A percentile compares a stretch with the other conserved stretches of the same genome.
These are phyloP conservation scores for Omphalea diandra DNA, from an alignment of 441 rosid genomes.

Conservation along the genomic window DNA sequence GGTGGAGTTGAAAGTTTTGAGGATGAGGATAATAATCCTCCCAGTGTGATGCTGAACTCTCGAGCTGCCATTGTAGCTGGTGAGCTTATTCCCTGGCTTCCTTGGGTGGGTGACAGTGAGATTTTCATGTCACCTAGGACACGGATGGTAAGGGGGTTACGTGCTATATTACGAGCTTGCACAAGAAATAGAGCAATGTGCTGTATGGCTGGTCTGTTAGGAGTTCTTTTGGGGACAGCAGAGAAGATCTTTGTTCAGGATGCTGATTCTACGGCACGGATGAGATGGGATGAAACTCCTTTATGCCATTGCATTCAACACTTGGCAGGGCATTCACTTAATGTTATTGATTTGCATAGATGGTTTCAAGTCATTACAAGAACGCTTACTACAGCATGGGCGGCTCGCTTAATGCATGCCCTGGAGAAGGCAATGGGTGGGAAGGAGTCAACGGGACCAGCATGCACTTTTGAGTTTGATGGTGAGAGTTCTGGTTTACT, in stretches of 20 bases:
- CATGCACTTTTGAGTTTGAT: constrained; percentile 94
- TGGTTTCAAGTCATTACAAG: constrained; percentile 79
- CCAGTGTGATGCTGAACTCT: constrained; percentile 98
- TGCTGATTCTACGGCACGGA: constrained; percentile 40
- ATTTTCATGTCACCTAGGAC: constrained; percentile 89
- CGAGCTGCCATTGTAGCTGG: constrained; percentile 97
- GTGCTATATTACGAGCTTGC: constrained; percentile 91
- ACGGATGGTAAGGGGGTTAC: constrained; percentile 90
- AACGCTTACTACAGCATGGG: constrained; percentile 65
- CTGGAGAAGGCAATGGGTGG: constrained; percentile 94
- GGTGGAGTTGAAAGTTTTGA: constrained; percentile 99
- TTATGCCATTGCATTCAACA: constrained; percentile 84
- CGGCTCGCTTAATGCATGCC: constrained; percentile 68
- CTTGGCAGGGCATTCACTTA: constrained; percentile 89
- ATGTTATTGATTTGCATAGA: constrained; percentile 73
- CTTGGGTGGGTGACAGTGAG: constrained; percentile 67
- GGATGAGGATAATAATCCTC: constrained; percentile 96
- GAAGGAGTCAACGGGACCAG: constrained; percentile 96
- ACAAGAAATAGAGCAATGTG: constrained; percentile 99
- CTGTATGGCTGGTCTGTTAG: constrained; percentile 85
- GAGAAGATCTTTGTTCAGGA: constrained; percentile 76
- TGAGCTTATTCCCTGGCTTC: constrained; percentile 93
- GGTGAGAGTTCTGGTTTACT: constrained; percentile 99
- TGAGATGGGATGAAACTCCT: constrained; percentile 77
- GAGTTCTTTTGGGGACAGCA: constrained; percentile 85